Conservation (phyloP, 2,329 filamentous ascomycete genomes). For the Aureobasidium sp. region DNA sequence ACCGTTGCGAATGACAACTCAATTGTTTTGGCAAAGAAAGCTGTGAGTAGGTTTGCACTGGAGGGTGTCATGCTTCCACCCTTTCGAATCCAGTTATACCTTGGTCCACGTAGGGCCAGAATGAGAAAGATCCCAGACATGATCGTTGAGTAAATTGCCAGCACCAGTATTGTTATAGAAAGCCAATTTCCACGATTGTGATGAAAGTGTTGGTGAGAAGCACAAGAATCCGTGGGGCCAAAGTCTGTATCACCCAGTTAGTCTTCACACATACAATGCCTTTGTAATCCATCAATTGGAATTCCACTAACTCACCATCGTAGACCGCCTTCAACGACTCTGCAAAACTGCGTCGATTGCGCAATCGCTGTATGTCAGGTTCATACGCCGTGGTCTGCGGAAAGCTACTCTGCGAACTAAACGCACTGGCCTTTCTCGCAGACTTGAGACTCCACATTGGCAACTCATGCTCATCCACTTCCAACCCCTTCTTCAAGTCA, state of each 20-base stretch:
- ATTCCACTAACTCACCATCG: not conserved
- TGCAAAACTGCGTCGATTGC: not conserved
- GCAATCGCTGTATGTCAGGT: not conserved
- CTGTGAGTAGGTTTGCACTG: constrained; percentile 44
- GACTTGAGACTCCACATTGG: not conserved
- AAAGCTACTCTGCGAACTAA: not conserved
- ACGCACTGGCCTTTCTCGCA: constrained; percentile 4
- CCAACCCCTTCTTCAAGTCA: not conserved
- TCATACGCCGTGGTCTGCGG: not conserved
- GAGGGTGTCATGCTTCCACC: constrained; percentile 48
- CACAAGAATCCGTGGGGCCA: constrained; percentile 28
- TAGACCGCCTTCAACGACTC: constrained; percentile 9
- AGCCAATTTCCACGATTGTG: constrained; percentile 37
- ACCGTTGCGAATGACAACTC: not conserved
- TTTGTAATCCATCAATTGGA: not conserved
- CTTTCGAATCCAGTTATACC: constrained; percentile 49
- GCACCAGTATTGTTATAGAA: constrained; percentile 26
- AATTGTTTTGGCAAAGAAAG: not conserved
- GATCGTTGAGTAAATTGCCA: constrained; percentile 50
- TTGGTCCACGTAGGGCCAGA: constrained; percentile 52
- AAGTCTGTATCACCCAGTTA: constrained; percentile 17
- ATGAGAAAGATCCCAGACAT: constrained; percentile 59
- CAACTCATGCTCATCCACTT: not conserved
- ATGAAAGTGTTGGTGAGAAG: constrained; percentile 30
- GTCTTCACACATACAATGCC: not conserved